Evolutionary conservation across 495 filamentous ascomycete species (phyloP), one percentile per base, ranked within the genome.

Genomic region (Annulohypoxylon maeteangense): DNA sequence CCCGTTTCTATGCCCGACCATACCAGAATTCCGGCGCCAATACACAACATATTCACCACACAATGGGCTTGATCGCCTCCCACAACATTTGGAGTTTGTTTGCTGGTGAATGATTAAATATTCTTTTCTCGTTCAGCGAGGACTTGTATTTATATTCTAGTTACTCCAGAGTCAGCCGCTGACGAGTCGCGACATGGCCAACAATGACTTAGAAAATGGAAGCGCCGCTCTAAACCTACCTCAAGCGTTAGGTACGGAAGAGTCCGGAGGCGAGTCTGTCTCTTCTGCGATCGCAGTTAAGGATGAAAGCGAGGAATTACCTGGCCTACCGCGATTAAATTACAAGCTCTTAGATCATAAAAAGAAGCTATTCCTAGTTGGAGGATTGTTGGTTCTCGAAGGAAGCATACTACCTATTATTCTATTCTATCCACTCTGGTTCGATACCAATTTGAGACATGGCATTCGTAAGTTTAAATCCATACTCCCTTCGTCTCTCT

Each of bases 361-460:
- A 68, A 71, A 38, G 47, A 84, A 84, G 62, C 80, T 84, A 8
- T 78, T 77, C 48, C 55, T 82, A 55, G 67, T 83, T 29, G 73
- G 78, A 20, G 61, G 60, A 1, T 76, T 86, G 4, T 76, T 86
- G 1, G 75, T 85, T 22, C 68, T 83, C 71, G 83, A 86, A 57
- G 81, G 81, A 1, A 80, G 78, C 64, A 32, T 84, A 1, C 66
- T 85, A 7, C 83, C 83, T 11, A 81, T 86, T 67, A 60, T 79
- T 8, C 71, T 86, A 25, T 86, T 79, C 71, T 86, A 86, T 64
- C 77, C 78, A n/a, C 74, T 86, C 7, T 79, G 76, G 64, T 81
- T 67, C 54, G 63, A 51, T 27, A 82, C 82, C 3, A 75, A 67
- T 0, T 70, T 86, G 2, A 78, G 81, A 48, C 78, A 78, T 40